Conservation (phyloP, 108 stramenopile species). For the Schizochytrium sp. region DNA sequence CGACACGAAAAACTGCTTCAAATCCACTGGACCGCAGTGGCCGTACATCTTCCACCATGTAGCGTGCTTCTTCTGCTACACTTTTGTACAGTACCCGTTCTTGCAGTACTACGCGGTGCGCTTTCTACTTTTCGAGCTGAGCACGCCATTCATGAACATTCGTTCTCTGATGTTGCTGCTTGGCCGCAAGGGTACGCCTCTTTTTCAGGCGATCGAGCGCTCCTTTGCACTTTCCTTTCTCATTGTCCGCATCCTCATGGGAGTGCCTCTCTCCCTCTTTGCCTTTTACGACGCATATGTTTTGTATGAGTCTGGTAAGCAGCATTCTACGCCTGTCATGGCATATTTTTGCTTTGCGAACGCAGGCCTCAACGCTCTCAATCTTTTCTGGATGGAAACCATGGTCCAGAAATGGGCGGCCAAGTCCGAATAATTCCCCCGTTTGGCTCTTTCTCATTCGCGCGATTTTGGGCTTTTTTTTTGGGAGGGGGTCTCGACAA, state of each 20-base stretch:
- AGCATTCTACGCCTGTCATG: background rate
- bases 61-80: background rate
- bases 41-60: background rate
- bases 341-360: background rate
- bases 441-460: too few relatives aligned
- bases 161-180: background rate
- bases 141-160: background rate
- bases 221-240: background rate
- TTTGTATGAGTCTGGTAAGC: background rate
- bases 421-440: too few relatives aligned
- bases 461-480: too few relatives aligned
- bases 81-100: background rate
- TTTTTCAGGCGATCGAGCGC: background rate
- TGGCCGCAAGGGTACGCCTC: background rate
- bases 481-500: too few relatives aligned
- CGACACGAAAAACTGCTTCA: background rate
- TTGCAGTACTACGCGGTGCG: background rate
- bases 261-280: background rate
- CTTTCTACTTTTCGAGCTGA: conserved; percentile 1
- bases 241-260: conserved; percentile 1
- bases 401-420: background rate
- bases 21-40: background rate
- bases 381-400: background rate
- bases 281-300: background rate
- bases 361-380: background rate